These are phyloP conservation scores for Yamadazyma paraphyllophila DNA, from an alignment of 805 yeast species.

Conservation along the genomic window DNA sequence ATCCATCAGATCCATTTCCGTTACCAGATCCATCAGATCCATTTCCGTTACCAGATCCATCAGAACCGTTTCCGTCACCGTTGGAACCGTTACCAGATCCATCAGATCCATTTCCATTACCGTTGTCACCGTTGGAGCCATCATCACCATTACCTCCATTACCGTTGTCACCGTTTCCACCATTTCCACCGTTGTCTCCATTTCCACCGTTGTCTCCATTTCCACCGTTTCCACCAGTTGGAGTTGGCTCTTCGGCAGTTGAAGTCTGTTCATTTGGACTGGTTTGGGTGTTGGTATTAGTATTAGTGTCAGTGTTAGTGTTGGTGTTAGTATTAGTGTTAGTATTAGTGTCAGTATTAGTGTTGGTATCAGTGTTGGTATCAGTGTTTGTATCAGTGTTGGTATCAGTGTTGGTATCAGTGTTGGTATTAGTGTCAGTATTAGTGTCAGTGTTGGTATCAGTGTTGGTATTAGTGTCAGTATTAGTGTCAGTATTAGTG, in stretches of 20 bases:
- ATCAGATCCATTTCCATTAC: constrained; percentile 2
- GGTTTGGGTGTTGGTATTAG: no score
- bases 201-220: neutral
- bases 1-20: neutral
- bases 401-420: no score
- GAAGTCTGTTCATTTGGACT: no score
- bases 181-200: neutral
- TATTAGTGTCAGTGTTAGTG: neutral
- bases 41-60: neutral
- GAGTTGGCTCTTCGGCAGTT: no score
- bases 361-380: neutral
- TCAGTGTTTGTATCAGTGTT: no score
- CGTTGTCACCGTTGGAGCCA: no score
- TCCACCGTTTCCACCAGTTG: neutral
- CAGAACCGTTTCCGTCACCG: neutral
- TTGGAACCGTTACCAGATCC: neutral
- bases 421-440: no score
- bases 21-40: no score
- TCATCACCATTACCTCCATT: neutral
- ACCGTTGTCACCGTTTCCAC: no score
- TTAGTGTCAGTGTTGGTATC: no score
- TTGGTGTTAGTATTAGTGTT: neutral
- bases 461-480: constrained; percentile 14
- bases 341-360: neutral
- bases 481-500: constrained; percentile 13